Evolutionary conservation across 371 early-diverging fungal species (phyloP).

Genomic region (Syncephalastrum monosporum): DNA sequence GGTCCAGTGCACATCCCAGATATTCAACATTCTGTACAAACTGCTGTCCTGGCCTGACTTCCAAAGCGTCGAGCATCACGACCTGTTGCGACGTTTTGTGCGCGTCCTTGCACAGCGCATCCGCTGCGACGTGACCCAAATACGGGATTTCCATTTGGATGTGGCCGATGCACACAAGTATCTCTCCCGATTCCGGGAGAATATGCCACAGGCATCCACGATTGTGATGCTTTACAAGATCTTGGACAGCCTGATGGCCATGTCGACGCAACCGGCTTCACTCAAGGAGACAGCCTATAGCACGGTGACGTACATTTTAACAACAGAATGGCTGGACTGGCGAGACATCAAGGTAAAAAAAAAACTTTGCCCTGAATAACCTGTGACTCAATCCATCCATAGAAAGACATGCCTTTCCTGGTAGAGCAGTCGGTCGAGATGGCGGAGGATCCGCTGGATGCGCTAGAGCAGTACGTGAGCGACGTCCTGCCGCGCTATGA

Average conservation of each 20-base stretch:
- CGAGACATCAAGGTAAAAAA: slow-evolving; percentile 29
- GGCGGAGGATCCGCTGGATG: slow-evolving; percentile 32
- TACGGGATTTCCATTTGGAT: slow-evolving; percentile 11
- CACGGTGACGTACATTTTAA: slow-evolving; percentile 23
- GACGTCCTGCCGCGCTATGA: slow-evolving; percentile 45
- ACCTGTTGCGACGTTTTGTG: slow-evolving; percentile 28
- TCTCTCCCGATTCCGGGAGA: slow-evolving; percentile 25
- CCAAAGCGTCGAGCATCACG: slow-evolving; percentile 41
- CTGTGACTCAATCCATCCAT: not conserved
- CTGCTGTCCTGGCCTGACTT: slow-evolving; percentile 60
- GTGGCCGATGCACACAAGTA: slow-evolving; percentile 37
- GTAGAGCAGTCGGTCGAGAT: slow-evolving; percentile 51
- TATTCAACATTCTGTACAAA: slow-evolving; percentile 47
- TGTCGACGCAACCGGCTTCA: slow-evolving; percentile 11
- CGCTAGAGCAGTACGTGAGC: slow-evolving; percentile 47
- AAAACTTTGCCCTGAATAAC: not conserved
- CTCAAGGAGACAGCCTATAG: slow-evolving; percentile 19
- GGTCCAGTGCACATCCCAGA: slow-evolving; percentile 32
- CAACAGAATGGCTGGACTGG: slow-evolving; percentile 44
- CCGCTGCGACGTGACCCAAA: slow-evolving; percentile 9
- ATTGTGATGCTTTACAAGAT: slow-evolving; percentile 31
- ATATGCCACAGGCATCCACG: slow-evolving; percentile 33
- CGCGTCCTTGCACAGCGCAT: slow-evolving; percentile 19
- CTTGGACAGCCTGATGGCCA: slow-evolving; percentile 23
- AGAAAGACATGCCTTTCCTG: slow-evolving; percentile 39